A percentile compares a stretch with the other conserved stretches of the same genome.
Evolutionary conservation across 495 filamentous ascomycete genomes (phyloP).

Genomic region (Penicillium atrosanguineum): DNA sequence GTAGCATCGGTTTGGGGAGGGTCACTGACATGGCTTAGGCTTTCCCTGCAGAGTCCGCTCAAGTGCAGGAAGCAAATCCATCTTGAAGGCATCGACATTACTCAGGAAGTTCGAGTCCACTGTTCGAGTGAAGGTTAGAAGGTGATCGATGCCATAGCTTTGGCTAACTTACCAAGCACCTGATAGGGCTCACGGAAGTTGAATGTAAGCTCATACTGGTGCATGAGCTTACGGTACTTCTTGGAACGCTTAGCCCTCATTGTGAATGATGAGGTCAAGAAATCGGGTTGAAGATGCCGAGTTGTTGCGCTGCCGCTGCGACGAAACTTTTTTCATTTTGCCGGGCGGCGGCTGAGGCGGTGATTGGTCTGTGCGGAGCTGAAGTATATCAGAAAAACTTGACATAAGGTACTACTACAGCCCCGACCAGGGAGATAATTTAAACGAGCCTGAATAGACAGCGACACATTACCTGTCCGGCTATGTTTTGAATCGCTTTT

Average conservation of each 20-base stretch:
- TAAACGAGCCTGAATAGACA: no score
- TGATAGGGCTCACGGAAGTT: slow-evolving; percentile 93
- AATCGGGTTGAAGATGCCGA: slow-evolving; percentile 16
- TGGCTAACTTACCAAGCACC: slow-evolving; percentile 60
- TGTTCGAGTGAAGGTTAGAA: slow-evolving; percentile 23
- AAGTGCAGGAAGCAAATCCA: slow-evolving; percentile 70
- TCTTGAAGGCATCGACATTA: slow-evolving; percentile 71
- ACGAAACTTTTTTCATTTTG: slow-evolving; percentile 47
- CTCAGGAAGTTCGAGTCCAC: slow-evolving; percentile 79
- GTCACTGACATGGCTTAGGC: slow-evolving; percentile 73
- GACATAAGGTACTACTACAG: neutral
- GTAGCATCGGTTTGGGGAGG: neutral
- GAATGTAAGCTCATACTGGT: slow-evolving; percentile 78
- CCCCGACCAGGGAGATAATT: no score
- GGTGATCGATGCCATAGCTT: neutral
- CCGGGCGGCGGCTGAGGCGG: slow-evolving; percentile 35
- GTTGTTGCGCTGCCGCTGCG: slow-evolving; percentile 12
- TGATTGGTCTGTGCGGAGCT: slow-evolving; percentile 29
- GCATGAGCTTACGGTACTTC: slow-evolving; percentile 95
- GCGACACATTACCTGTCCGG: no score
- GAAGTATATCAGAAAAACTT: neutral
- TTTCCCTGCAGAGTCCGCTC: slow-evolving; percentile 74
- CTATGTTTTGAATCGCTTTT: no score
- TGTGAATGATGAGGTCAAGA: slow-evolving; percentile 25
- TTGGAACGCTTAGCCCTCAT: slow-evolving; percentile 94